Conservation (phyloP, 2,329 filamentous ascomycete genomes). For the Onygenales sp. region DNA sequence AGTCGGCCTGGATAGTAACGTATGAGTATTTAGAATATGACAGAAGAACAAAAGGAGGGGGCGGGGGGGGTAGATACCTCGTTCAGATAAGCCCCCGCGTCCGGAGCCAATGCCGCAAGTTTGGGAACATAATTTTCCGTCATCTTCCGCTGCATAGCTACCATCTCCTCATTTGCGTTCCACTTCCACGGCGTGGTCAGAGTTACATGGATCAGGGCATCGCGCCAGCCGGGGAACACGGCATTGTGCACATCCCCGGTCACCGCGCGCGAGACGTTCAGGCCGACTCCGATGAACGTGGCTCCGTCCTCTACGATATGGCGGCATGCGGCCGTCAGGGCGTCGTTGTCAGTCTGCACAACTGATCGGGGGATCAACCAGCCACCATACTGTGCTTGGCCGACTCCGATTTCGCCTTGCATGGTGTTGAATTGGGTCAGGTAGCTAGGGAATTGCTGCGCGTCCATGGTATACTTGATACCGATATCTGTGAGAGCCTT, state of each 20-base stretch:
- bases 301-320: conserved; percentile 26
- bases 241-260: conserved; percentile 13
- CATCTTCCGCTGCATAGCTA: background rate
- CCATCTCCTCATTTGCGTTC: background rate
- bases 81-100: conserved; percentile 32
- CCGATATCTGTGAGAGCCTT: too few relatives aligned
- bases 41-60: background rate
- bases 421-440: too few relatives aligned
- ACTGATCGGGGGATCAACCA: conserved; percentile 27
- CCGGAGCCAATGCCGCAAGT: conserved; percentile 26
- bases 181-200: background rate
- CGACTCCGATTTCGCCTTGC: too few relatives aligned
- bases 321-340: conserved; percentile 23
- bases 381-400: too few relatives aligned
- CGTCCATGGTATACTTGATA: too few relatives aligned
- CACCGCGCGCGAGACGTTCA: conserved; percentile 25
- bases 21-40: background rate
- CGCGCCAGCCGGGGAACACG: background rate
- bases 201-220: background rate
- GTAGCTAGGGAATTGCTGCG: too few relatives aligned
- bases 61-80: conserved; percentile 15
- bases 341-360: conserved; percentile 20
- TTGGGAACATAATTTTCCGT: conserved; percentile 29
- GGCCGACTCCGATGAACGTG: conserved; percentile 27
- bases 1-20: conserved; percentile 19